Conservation (phyloP, 345 rosid species). For the Arabis hirsuta region DNA sequence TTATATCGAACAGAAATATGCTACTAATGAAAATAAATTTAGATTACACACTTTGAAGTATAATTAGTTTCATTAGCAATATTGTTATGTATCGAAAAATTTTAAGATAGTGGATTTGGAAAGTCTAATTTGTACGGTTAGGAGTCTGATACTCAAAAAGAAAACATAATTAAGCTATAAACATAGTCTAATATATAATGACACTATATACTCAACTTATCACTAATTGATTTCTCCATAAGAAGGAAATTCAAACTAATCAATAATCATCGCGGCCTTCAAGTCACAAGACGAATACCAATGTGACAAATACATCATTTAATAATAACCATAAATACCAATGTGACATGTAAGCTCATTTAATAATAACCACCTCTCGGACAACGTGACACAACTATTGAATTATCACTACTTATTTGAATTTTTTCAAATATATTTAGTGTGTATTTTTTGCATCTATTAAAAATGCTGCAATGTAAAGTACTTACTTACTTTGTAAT, state of each 20-base stretch:
- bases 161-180: too few relatives aligned
- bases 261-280: conserved; percentile 11
- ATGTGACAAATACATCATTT: conserved; percentile 26
- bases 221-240: too few relatives aligned
- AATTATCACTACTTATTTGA: conserved; percentile 9
- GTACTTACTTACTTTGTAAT: not conserved
- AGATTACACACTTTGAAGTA: too few relatives aligned
- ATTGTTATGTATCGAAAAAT: too few relatives aligned
- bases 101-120: not conserved
- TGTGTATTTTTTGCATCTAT: not conserved
- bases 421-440: not conserved
- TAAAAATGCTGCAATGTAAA: not conserved
- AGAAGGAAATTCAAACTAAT: conserved; percentile 26
- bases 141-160: too few relatives aligned
- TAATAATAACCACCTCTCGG: conserved; percentile 29
- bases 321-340: conserved; percentile 33
- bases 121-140: not conserved
- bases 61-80: too few relatives aligned
- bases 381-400: conserved; percentile 30
- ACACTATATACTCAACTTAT: too few relatives aligned
- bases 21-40: too few relatives aligned
- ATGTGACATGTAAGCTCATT: conserved; percentile 9
- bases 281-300: conserved; percentile 25
- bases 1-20: too few relatives aligned
- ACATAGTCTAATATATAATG: too few relatives aligned